Conservation (phyloP, 768 basidiomycete species). For the Naganishia onofrii region DNA sequence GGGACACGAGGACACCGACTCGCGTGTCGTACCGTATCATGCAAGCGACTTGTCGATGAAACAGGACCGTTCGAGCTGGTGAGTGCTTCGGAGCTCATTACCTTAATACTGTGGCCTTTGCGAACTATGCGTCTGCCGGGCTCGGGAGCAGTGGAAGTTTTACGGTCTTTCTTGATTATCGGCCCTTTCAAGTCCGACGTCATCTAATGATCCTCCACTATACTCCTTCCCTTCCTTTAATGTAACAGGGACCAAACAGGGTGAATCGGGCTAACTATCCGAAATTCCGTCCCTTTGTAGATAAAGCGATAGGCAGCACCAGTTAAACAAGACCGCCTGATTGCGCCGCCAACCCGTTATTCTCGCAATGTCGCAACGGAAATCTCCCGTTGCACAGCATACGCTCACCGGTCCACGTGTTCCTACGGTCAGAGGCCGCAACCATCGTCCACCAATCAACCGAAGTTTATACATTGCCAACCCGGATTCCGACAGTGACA, state of each 20-base stretch:
- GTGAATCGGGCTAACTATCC: neutral
- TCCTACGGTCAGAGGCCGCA: constrained; percentile 16
- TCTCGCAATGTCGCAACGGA: constrained; percentile 14
- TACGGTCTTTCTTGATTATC: neutral
- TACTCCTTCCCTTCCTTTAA: neutral
- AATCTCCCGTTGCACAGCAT: constrained; percentile 16
- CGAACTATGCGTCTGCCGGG: neutral
- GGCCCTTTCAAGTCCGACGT: neutral
- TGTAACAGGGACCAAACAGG: neutral
- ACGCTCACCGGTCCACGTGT: constrained; percentile 15
- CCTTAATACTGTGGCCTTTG: neutral
- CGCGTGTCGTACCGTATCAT: neutral
- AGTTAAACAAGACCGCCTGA: neutral
- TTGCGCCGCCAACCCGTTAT: neutral
- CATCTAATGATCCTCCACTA: neutral
- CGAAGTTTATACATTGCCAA: constrained; percentile 17
- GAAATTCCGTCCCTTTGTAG: neutral
- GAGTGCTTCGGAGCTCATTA: neutral
- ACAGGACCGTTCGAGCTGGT: neutral
- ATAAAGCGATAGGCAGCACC: neutral
- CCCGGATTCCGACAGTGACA: constrained; percentile 10
- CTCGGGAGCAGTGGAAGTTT: neutral
- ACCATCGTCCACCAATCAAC: constrained; percentile 2
- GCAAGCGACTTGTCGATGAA: neutral
- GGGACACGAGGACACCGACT: too few relatives aligned